Percentiles rank a stretch among this genome's conserved stretches.
Evolutionary conservation across 192 early-diverging fungal species (phyloP).

Genomic region (Coemansia sp.): DNA sequence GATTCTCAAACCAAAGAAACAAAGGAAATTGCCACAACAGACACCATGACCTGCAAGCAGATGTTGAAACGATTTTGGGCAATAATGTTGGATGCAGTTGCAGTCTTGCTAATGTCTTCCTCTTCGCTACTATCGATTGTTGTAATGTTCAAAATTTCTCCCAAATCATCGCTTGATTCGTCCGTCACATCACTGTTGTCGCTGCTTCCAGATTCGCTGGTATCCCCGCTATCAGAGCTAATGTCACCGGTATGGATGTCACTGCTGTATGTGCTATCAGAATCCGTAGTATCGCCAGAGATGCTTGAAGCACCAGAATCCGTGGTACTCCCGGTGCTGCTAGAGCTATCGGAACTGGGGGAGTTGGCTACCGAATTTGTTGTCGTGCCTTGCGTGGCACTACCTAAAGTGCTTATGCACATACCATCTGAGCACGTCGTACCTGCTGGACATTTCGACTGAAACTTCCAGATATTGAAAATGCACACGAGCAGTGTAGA

Average conservation of each 20-base stretch:
- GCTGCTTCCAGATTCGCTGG: neutral
- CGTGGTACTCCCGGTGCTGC: too few relatives aligned
- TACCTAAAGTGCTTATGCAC: neutral
- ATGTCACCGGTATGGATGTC: too few relatives aligned
- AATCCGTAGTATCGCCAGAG: neutral
- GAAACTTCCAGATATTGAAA: slow-evolving; percentile 2
- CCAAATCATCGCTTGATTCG: neutral
- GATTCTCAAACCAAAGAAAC: neutral
- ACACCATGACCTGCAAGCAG: neutral
- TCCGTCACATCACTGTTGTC: neutral
- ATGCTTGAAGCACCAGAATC: neutral
- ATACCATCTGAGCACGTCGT: neutral
- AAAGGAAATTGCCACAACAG: neutral
- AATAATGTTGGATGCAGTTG: neutral
- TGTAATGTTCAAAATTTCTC: neutral
- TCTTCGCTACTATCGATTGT: neutral
- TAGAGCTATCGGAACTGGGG: neutral
- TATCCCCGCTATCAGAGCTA: neutral
- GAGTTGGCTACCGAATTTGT: neutral
- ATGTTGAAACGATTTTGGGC: neutral
- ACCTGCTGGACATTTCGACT: neutral
- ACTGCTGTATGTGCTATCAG: neutral
- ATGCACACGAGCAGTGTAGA: neutral
- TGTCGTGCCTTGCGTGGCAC: neutral
- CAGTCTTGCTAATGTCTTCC: neutral